These are phyloP conservation scores for Citrus australasica DNA, from an alignment of 345 rosid genomes.

Conservation along the genomic window DNA sequence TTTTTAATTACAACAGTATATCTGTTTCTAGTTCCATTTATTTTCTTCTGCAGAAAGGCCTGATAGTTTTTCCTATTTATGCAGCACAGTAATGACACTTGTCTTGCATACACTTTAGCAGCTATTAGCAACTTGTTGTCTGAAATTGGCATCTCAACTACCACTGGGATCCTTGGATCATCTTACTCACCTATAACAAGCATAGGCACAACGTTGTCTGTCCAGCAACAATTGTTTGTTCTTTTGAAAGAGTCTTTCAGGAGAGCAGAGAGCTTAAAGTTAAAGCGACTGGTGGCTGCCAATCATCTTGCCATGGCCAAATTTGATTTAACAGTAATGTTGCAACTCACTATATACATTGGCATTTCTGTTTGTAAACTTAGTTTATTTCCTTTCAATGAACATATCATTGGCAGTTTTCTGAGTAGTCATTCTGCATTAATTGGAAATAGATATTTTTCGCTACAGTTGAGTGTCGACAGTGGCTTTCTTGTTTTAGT, in stretches of 20 bases:
- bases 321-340: constrained; percentile 77
- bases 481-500: background rate
- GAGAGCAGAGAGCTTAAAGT: constrained; percentile 81
- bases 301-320: constrained; percentile 95
- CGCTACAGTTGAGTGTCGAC: background rate
- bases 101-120: constrained; percentile 92
- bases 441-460: constrained; percentile 4
- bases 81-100: constrained; percentile 89
- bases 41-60: background rate
- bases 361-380: background rate
- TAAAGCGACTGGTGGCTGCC: constrained; percentile 81
- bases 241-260: constrained; percentile 74
- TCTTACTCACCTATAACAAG: constrained; percentile 63
- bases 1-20: background rate
- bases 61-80: constrained; percentile 25
- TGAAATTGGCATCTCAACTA: constrained; percentile 73
- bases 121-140: constrained; percentile 88
- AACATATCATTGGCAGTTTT: background rate
- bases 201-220: constrained; percentile 64
- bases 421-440: background rate
- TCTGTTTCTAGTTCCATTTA: background rate
- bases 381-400: background rate
- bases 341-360: constrained; percentile 7
- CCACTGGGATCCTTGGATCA: constrained; percentile 70
- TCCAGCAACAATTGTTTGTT: constrained; percentile 86